Evolutionary conservation across 2,329 filamentous ascomycete species (phyloP).

Genomic region (Colletotrichum higginsianum): DNA sequence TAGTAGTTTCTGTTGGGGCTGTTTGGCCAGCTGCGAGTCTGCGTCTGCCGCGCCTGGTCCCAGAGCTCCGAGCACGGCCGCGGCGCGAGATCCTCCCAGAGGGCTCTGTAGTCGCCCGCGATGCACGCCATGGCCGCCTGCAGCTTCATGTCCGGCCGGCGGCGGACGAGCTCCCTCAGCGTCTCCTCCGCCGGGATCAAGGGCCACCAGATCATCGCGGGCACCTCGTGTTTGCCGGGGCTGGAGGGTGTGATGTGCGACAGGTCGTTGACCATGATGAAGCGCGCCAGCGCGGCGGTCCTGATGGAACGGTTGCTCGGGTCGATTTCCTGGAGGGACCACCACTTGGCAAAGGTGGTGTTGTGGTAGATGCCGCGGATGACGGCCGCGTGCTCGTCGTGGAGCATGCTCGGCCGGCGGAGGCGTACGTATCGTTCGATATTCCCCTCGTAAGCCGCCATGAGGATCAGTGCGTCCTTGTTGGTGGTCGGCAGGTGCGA

Average conservation of each 20-base stretch:
- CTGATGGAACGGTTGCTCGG: background rate
- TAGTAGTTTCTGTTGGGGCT: constrained; percentile 23
- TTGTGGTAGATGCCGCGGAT: constrained; percentile 57
- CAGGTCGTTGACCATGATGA: constrained; percentile 50
- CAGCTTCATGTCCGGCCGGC: constrained; percentile 12
- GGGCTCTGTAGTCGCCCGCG: constrained; percentile 10
- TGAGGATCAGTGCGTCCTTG: constrained; percentile 56
- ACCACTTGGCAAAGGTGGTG: constrained; percentile 55
- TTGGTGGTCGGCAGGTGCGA: constrained; percentile 53
- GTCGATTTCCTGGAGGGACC: constrained; percentile 30
- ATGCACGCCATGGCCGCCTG: constrained; percentile 16
- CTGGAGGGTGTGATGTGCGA: constrained; percentile 34
- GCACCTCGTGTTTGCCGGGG: background rate
- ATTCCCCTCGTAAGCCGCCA: constrained; percentile 56
- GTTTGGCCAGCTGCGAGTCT: background rate
- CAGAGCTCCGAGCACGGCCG: constrained; percentile 13
- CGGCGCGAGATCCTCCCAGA: constrained; percentile 14
- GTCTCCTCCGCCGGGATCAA: background rate
- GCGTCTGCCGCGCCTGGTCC: constrained; percentile 1
- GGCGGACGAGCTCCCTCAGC: constrained; percentile 2
- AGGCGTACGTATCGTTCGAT: constrained; percentile 57
- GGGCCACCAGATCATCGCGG: constrained; percentile 31
- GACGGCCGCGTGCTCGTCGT: constrained; percentile 47
- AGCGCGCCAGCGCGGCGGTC: constrained; percentile 46
- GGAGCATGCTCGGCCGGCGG: constrained; percentile 47